Percentiles rank a stretch among this genome's conserved stretches.
Conservation (phyloP, 257 asterid genomes). For the Ilex asprella region DNA sequence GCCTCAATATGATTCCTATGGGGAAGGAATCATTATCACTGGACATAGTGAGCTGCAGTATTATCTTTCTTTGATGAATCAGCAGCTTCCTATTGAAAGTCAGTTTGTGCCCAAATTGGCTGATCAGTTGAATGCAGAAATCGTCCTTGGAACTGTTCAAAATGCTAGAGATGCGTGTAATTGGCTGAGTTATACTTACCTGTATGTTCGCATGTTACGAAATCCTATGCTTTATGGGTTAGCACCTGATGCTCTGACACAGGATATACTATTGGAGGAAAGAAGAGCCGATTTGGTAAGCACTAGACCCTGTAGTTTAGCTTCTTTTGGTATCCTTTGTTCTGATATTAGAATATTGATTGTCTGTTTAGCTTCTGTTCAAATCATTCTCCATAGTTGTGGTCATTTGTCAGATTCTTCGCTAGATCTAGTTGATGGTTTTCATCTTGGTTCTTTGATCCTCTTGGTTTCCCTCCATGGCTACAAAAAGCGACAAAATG, state of each 20-base stretch:
- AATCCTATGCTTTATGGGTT: slow-evolving; percentile 55
- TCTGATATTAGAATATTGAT: too few relatives aligned
- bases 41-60: slow-evolving; percentile 54
- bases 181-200: slow-evolving; percentile 53
- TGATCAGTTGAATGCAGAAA: slow-evolving; percentile 60
- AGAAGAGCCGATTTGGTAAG: slow-evolving; percentile 59
- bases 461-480: too few relatives aligned
- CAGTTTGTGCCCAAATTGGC: slow-evolving; percentile 22
- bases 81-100: slow-evolving; percentile 65
- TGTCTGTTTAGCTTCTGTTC: too few relatives aligned
- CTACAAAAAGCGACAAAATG: too few relatives aligned
- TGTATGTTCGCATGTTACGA: slow-evolving; percentile 49
- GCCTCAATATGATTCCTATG: slow-evolving; percentile 52
- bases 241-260: slow-evolving; percentile 33
- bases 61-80: slow-evolving; percentile 54
- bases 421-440: too few relatives aligned
- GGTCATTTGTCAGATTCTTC: too few relatives aligned
- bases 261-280: slow-evolving; percentile 42
- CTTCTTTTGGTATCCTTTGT: too few relatives aligned
- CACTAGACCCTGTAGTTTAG: too few relatives aligned
- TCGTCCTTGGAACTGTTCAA: slow-evolving; percentile 59
- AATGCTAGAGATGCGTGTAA: slow-evolving; percentile 61
- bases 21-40: slow-evolving; percentile 57
- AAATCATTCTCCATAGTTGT: too few relatives aligned
- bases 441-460: too few relatives aligned